Evolutionary conservation across 2,329 filamentous ascomycete species (phyloP).

Genomic region (Trichothecium sympodiale): DNA sequence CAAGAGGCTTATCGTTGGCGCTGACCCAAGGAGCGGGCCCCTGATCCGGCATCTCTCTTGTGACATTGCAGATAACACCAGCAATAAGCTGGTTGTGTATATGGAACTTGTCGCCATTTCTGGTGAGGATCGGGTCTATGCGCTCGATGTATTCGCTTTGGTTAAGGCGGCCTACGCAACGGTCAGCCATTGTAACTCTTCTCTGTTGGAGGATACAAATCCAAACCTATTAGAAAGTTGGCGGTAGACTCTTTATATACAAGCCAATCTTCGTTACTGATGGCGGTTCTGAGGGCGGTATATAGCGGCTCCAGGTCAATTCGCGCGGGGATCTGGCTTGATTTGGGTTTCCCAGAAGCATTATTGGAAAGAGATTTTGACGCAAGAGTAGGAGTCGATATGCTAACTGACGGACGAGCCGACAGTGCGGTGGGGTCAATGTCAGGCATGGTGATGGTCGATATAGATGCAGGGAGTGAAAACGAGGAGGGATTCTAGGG

Average conservation of each 20-base stretch:
- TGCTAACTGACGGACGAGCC: constrained; percentile 41
- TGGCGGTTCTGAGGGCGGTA: constrained; percentile 46
- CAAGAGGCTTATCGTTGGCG: constrained; percentile 55
- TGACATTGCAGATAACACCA: constrained; percentile 58
- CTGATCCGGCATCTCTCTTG: constrained; percentile 55
- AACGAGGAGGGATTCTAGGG: constrained; percentile 14
- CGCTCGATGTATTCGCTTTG: constrained; percentile 47
- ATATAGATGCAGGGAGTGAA: constrained; percentile 1
- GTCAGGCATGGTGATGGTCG: constrained; percentile 43
- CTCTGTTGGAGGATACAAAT: no score
- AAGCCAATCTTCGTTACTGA: constrained; percentile 51
- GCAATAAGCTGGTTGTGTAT: constrained; percentile 58
- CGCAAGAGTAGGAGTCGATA: constrained; percentile 47
- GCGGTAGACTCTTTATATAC: constrained; percentile 52
- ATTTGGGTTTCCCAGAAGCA: constrained; percentile 38
- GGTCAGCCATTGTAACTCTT: constrained; percentile 5
- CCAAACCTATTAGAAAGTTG: constrained; percentile 52
- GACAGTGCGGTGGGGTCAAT: constrained; percentile 60
- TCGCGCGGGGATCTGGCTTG: constrained; percentile 51
- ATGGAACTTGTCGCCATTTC: constrained; percentile 49
- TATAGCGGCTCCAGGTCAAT: constrained; percentile 59
- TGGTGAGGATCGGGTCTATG: constrained; percentile 49
- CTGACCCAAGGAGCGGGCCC: constrained; percentile 62
- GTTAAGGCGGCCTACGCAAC: constrained; percentile 45
- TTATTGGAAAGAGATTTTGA: constrained; percentile 46